Percentiles rank a stretch among this genome's conserved stretches.
Conservation (phyloP, 2,329 filamentous ascomycete species). For the Trichoderma hamatum region DNA sequence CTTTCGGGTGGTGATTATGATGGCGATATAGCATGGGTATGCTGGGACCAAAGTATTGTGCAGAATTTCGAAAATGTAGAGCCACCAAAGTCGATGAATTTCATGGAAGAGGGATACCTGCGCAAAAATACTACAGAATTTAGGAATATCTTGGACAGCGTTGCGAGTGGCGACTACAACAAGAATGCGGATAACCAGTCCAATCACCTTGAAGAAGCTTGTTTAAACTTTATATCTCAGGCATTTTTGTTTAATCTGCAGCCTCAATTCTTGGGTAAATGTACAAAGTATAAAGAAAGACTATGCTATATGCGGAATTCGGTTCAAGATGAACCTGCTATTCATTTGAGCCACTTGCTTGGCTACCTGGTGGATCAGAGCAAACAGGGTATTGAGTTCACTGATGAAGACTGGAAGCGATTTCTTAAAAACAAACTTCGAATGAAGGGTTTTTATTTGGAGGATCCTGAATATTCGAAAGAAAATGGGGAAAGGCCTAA, state of each 20-base stretch:
- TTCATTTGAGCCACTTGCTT: slow-evolving; percentile 55
- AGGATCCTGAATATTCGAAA: slow-evolving; percentile 51
- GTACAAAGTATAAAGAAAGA: slow-evolving; percentile 66
- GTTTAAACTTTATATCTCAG: slow-evolving; percentile 52
- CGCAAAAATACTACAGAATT: slow-evolving; percentile 53
- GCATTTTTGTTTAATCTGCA: slow-evolving; percentile 63
- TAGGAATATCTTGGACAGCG: slow-evolving; percentile 43
- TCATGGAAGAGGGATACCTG: slow-evolving; percentile 53
- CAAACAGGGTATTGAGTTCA: slow-evolving; percentile 59
- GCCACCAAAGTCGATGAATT: slow-evolving; percentile 41
- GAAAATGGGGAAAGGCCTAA: slow-evolving; percentile 31
- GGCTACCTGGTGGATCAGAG: slow-evolving; percentile 59
- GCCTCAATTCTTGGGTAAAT: slow-evolving; percentile 61
- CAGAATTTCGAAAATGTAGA: slow-evolving; percentile 65
- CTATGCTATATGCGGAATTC: slow-evolving; percentile 62
- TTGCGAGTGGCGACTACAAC: not conserved
- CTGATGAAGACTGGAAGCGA: slow-evolving; percentile 43
- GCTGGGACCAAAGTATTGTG: slow-evolving; percentile 70
- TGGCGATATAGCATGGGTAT: slow-evolving; percentile 77
- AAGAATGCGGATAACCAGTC: slow-evolving; percentile 28
- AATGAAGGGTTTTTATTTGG: slow-evolving; percentile 28
- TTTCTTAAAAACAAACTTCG: slow-evolving; percentile 39
- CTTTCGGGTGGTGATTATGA: slow-evolving; percentile 82
- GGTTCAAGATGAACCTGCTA: slow-evolving; percentile 49
- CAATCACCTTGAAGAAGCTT: slow-evolving; percentile 35